phyloP scores from a whole-genome alignment of 2,329 filamentous ascomycete species.

The Exophiala dermatitidis region DNA sequence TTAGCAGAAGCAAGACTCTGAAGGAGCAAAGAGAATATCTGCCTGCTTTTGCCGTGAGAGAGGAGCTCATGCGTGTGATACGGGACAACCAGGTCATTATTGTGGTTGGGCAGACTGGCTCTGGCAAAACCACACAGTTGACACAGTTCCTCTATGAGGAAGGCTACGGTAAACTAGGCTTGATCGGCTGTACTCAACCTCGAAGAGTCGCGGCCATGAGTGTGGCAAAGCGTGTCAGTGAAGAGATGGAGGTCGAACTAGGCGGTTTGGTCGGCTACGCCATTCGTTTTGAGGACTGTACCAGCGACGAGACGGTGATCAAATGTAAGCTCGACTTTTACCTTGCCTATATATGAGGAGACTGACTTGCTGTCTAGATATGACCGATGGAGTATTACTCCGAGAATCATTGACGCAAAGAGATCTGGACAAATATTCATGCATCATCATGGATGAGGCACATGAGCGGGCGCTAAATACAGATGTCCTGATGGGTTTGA shows the following conservation, averaged over 20 bases:
- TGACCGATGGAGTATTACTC: slow-evolving; percentile 94
- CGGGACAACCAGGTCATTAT: slow-evolving; percentile 96
- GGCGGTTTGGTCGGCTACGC: slow-evolving; percentile 89
- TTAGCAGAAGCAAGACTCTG: slow-evolving; percentile 86
- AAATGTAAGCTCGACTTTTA: slow-evolving; percentile 55
- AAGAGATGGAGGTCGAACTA: slow-evolving; percentile 93
- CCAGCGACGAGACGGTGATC: slow-evolving; percentile 87
- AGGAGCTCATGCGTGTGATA: slow-evolving; percentile 85
- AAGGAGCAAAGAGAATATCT: slow-evolving; percentile 87
- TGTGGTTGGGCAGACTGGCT: slow-evolving; percentile 94
- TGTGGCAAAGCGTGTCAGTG: slow-evolving; percentile 92
- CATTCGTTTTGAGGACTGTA: slow-evolving; percentile 97
- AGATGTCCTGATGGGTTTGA: slow-evolving; percentile 91
- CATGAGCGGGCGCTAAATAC: slow-evolving; percentile 96
- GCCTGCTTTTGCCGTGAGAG: slow-evolving; percentile 90
- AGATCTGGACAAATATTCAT: slow-evolving; percentile 92
- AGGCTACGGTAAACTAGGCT: slow-evolving; percentile 76
- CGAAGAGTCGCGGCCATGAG: slow-evolving; percentile 97
- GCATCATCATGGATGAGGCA: slow-evolving; percentile 99
- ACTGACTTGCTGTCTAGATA: slow-evolving; percentile 47
- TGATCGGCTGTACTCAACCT: slow-evolving; percentile 94
- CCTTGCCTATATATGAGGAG: slow-evolving; percentile 7
- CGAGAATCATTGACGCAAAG: slow-evolving; percentile 88
- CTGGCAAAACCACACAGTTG: slow-evolving; percentile 92
- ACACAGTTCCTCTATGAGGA: slow-evolving; percentile 93